These are phyloP conservation scores for Eleusine coracana DNA, from an alignment of 176 grass and related monocot genomes.

Conservation along the genomic window DNA sequence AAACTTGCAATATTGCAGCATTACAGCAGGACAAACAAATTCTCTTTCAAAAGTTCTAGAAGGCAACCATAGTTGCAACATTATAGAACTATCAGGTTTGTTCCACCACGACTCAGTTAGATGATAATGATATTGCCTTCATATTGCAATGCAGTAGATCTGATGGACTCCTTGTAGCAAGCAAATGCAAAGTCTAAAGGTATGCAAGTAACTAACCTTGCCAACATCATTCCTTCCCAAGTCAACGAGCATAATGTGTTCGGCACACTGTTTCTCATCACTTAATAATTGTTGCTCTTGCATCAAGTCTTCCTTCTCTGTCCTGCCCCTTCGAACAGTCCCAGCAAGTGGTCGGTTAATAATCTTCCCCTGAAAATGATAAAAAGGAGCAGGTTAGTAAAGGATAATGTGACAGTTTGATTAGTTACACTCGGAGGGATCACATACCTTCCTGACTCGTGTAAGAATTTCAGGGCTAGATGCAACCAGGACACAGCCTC, in stretches of 20 bases:
- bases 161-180: background rate
- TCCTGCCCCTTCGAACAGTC: constrained; percentile 71
- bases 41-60: constrained; percentile 10
- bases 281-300: constrained; percentile 61
- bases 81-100: constrained; percentile 8
- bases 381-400: constrained; percentile 10
- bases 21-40: constrained; percentile 13
- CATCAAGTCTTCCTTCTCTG: constrained; percentile 73
- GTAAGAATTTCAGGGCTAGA: constrained; percentile 96
- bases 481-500: constrained; percentile 83
- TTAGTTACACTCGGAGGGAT: constrained; percentile 11
- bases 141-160: constrained; percentile 7
- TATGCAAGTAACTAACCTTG: constrained; percentile 57
- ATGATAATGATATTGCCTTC: background rate
- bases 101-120: background rate
- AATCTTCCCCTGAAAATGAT: constrained; percentile 57
- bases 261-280: constrained; percentile 89
- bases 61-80: constrained; percentile 20
- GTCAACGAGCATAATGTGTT: constrained; percentile 96
- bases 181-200: background rate
- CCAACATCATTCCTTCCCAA: constrained; percentile 95
- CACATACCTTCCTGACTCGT: constrained; percentile 64
- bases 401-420: constrained; percentile 26
- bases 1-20: constrained; percentile 13
- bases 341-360: constrained; percentile 90